A percentile compares a stretch with the other conserved stretches of the same genome.
These are phyloP conservation scores for Peronospora tabacina DNA, from an alignment of 352 stramenopile species.

Conservation along the genomic window DNA sequence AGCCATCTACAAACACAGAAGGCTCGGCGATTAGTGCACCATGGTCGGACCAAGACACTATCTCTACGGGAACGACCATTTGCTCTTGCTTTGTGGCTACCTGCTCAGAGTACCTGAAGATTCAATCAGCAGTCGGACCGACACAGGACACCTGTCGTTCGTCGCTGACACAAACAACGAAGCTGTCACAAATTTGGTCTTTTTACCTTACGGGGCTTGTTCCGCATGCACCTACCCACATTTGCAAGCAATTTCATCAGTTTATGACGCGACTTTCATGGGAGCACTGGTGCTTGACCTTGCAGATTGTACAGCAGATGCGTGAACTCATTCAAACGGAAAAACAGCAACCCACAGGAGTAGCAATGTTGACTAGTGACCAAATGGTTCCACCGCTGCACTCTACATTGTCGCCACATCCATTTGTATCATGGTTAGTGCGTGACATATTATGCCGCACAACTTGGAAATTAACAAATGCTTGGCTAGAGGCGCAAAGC, in stretches of 20 bases:
- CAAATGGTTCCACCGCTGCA: conserved; percentile 21
- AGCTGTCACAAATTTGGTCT: conserved; percentile 72
- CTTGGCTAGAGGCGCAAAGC: conserved; percentile 51
- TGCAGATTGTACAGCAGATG: conserved; percentile 83
- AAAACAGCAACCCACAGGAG: conserved; percentile 40
- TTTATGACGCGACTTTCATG: conserved; percentile 73
- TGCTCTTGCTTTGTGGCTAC: conserved; percentile 78
- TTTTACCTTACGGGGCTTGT: conserved; percentile 74
- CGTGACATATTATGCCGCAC: conserved; percentile 73
- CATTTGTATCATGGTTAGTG: conserved; percentile 80
- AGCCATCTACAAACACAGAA: conserved; percentile 61
- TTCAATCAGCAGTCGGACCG: neutral
- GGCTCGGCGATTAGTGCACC: conserved; percentile 54
- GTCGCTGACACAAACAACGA: conserved; percentile 30
- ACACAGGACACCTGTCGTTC: conserved; percentile 5
- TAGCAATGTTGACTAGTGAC: conserved; percentile 7
- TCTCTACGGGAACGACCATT: conserved; percentile 65
- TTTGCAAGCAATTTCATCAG: conserved; percentile 78
- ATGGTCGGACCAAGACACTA: conserved; percentile 62
- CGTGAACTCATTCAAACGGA: conserved; percentile 60
- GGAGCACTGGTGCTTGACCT: conserved; percentile 77
- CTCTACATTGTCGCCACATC: conserved; percentile 51
- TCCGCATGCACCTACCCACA: conserved; percentile 58
- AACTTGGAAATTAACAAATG: conserved; percentile 69
- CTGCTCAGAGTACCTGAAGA: conserved; percentile 61